Percentiles rank a stretch among this genome's conserved stretches.
phyloP scores from a whole-genome alignment of 495 filamentous ascomycete species.

The Xylaria scruposa region DNA sequence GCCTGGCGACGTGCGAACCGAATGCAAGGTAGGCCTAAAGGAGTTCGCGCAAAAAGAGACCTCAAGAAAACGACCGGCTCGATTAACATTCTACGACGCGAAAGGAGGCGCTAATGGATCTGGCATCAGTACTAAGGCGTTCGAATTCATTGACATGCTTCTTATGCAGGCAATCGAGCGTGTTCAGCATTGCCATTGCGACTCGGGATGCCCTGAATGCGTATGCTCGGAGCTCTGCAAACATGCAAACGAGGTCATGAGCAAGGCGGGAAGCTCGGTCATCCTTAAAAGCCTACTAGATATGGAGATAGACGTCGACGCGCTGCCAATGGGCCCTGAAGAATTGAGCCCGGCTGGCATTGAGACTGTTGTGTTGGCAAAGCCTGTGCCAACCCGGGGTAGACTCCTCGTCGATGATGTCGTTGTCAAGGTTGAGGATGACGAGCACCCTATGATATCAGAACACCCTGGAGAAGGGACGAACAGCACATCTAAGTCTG shows the following conservation, averaged over 20 bases:
- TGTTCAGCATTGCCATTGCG: slow-evolving; percentile 71
- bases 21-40: slow-evolving; percentile 83
- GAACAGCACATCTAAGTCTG: background rate
- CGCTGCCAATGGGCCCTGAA: slow-evolving; percentile 81
- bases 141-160: slow-evolving; percentile 85
- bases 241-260: slow-evolving; percentile 90
- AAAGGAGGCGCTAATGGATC: slow-evolving; percentile 84
- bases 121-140: slow-evolving; percentile 89
- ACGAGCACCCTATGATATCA: background rate
- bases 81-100: slow-evolving; percentile 93
- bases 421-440: slow-evolving; percentile 29
- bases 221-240: slow-evolving; percentile 85
- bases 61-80: slow-evolving; percentile 80
- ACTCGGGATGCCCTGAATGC: slow-evolving; percentile 84
- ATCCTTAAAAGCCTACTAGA: slow-evolving; percentile 78
- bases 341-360: slow-evolving; percentile 70
- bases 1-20: slow-evolving; percentile 86
- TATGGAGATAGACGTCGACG: slow-evolving; percentile 76
- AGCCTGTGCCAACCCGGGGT: slow-evolving; percentile 57
- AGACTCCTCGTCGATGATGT: slow-evolving; percentile 27
- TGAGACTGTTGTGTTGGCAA: slow-evolving; percentile 82
- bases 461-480: background rate
- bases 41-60: slow-evolving; percentile 72
- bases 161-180: slow-evolving; percentile 79
- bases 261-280: slow-evolving; percentile 84